Evolutionary conservation across 2,329 filamentous ascomycete species (phyloP), one percentile per base, ranked within the genome.

Genomic region (Cladosporium sp.): DNA sequence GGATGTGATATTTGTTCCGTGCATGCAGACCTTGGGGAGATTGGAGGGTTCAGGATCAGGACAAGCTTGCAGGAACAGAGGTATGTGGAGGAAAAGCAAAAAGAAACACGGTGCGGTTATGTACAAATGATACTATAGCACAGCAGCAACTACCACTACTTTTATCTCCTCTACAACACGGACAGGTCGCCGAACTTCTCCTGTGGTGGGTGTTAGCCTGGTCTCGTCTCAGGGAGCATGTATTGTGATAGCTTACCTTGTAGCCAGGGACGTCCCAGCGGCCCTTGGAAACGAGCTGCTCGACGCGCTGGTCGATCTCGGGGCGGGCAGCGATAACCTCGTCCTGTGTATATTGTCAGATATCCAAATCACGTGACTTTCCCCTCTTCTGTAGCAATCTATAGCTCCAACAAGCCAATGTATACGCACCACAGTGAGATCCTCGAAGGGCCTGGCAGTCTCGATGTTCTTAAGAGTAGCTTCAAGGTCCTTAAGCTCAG

Each of bases 181-280:
- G 94, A 93, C 70, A 97, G 87, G 76, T 97, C 92, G 82, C 94
- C 94, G 79, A 97, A 99, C 85, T 92, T 96, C 86, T 99, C 94
- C 93, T 97, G 71, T 66, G 71, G 47, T 48, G 66, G 61, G 63
- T 57, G 74, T 87, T 75, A 88, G 81, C 60, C 67, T 58, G 51
- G 19, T 54, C 28, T 40, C 19, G 35, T 55, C 20, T 24, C 5
- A 35, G 15, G 5, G 2, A 15, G 32, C 39, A 58, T 44, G 61
- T 53, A n/a, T 49, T 20, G 13, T 3, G 50, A 28, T 35, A 15
- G 78, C 87, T 70, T 81, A 93, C 93, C 91, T 97, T 96, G 89
- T 99, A 99, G 75, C 94, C 94, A 64, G 94, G 92, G 73, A 96
- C 92, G 81, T 87, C 85, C 94, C 94, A 99, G 86, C 91, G 90